Evolutionary conservation across 192 early-diverging fungal genomes (phyloP), one percentile per base, ranked within the genome.

Genomic region (Dissophora ornata): DNA sequence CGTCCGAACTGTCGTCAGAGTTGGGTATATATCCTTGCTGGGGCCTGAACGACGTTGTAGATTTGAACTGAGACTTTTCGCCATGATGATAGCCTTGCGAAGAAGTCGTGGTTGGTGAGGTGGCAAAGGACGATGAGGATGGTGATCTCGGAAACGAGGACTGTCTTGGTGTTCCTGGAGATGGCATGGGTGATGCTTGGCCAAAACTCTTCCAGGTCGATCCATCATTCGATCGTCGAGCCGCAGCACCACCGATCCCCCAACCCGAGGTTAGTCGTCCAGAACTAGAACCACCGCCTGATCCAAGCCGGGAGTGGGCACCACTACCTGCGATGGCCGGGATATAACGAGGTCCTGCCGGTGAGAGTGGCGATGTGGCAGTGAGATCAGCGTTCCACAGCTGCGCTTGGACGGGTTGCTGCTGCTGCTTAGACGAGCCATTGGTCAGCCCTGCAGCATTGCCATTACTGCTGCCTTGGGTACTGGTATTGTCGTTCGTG

Each of bases 291-390:
- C 10, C 28, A 29, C 26, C 50, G 15, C 40, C 60, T 4, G 42
- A 29, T 51, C 66, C 56, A 9, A 22, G 15, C 19, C 42, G 49
- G 16, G 38, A 22, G 21, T 42, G 32, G 4, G 56, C 58, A 25
- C 34, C 52, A 15, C 38, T 48, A 15, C 73, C 73, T 16, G 73
- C 58, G 32, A 77, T 51, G 3, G 73, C 73, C 16, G 63, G 51
- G 21, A 77, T 77, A 40, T 67, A 77, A 0, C 73, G 73, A 34
- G 71, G 71, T 6, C 28, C 34, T 18, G 73, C 73, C n/a, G 73
- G 73, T 4, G 73, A 77, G 3, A 57, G 33, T 2, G 64, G 73
- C 0, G 69, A 57, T 18, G 45, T 25, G 3, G 52, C 45, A 0
- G 46, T 5, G 46, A 42, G 13, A 24, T 77, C 73, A 24, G 59